Evolutionary conservation across 768 basidiomycete species (phyloP).

Genomic region (Chalciporus chontae): DNA sequence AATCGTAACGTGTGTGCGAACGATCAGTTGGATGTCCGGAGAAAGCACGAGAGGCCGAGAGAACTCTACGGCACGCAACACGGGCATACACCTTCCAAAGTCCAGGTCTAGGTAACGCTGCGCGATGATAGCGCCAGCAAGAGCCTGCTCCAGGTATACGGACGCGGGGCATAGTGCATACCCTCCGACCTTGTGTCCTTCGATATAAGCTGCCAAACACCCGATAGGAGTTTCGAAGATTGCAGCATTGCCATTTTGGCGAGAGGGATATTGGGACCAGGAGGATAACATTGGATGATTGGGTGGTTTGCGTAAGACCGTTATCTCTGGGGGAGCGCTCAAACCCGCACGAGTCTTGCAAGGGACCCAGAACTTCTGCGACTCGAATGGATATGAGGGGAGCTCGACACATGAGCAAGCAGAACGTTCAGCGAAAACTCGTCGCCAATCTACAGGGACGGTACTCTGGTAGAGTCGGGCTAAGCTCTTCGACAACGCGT

Average conservation of each 20-base stretch:
- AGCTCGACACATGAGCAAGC: conserved; percentile 44
- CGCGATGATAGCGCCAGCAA: conserved; percentile 42
- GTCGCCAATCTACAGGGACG: conserved; percentile 49
- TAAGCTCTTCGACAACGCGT: conserved; percentile 44
- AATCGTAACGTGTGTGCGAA: conserved; percentile 41
- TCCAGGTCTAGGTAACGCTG: conserved; percentile 31
- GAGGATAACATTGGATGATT: conserved; percentile 36
- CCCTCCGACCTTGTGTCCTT: conserved; percentile 57
- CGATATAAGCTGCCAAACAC: conserved; percentile 42
- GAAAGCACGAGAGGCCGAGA: conserved; percentile 52
- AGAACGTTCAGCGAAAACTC: conserved; percentile 46
- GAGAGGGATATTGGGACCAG: conserved; percentile 43
- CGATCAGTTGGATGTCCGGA: conserved; percentile 24
- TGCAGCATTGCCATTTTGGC: conserved; percentile 33
- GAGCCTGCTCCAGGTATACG: conserved; percentile 56
- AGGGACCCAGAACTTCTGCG: conserved; percentile 53
- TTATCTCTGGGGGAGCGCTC: neutral
- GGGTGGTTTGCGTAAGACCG: conserved; percentile 4
- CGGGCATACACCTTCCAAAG: conserved; percentile 31
- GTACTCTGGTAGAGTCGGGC: conserved; percentile 45
- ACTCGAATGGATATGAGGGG: conserved; percentile 62
- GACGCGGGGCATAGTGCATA: conserved; percentile 62
- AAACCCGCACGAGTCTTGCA: conserved; percentile 33
- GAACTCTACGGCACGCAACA: conserved; percentile 45
- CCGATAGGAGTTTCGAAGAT: conserved; percentile 53